phyloP scores from a whole-genome alignment of 306 rosid species.

The Ziziphus jujuba region DNA sequence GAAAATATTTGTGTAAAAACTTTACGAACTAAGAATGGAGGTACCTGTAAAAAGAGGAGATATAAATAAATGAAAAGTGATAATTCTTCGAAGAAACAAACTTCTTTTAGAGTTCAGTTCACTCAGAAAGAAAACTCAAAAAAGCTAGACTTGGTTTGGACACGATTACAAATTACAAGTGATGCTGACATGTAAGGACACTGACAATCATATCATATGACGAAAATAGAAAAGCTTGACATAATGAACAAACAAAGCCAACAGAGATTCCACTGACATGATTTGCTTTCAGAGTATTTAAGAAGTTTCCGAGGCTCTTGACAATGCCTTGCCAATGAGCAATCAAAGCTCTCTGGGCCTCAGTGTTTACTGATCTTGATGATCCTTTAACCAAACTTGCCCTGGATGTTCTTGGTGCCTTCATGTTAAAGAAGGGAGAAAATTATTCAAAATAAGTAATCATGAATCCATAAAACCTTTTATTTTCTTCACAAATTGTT shows the following conservation, averaged over 20 bases:
- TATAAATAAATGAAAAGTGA: neutral
- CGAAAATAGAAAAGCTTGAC: neutral
- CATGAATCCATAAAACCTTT: conserved; percentile 8
- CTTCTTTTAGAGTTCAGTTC: too few relatives aligned
- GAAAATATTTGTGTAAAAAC: conserved; percentile 96
- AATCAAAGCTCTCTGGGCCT: conserved; percentile 89
- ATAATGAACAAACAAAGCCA: conserved; percentile 1
- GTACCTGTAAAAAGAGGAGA: conserved; percentile 53
- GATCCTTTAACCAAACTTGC: conserved; percentile 94
- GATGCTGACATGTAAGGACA: neutral
- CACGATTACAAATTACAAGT: neutral
- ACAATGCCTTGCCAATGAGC: conserved; percentile 99
- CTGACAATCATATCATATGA: neutral
- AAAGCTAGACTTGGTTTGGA: conserved; percentile 38
- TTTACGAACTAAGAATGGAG: conserved; percentile 93
- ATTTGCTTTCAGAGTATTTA: conserved; percentile 85
- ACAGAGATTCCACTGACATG: conserved; percentile 58
- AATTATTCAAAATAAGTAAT: conserved; percentile 8
- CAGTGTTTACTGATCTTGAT: conserved; percentile 68
- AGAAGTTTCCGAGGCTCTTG: conserved; percentile 72
- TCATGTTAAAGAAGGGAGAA: conserved; percentile 30
- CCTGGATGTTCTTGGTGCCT: conserved; percentile 98
- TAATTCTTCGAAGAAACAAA: too few relatives aligned
- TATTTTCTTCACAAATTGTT: neutral
- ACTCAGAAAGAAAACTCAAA: too few relatives aligned